A percentile compares a stretch with the other conserved stretches of the same genome.
Conservation (phyloP, 208 protist genomes). For the Leishmania lainsoni region DNA sequence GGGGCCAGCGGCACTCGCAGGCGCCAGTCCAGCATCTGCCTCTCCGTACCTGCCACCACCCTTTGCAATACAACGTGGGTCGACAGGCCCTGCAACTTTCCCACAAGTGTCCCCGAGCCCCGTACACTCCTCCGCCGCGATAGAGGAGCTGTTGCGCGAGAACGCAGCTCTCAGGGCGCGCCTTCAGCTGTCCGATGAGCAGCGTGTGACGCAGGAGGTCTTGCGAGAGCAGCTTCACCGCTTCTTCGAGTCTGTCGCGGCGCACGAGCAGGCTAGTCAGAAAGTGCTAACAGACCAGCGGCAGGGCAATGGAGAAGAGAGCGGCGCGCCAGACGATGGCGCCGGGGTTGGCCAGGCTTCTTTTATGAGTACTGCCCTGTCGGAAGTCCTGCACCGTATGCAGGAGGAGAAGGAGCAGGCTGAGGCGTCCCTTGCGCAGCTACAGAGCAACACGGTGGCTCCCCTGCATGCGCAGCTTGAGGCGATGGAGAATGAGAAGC, state of each 20-base stretch:
- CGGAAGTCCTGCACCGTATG: slow-evolving; percentile 36
- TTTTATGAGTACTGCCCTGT: slow-evolving; percentile 17
- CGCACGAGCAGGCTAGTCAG: slow-evolving; percentile 19
- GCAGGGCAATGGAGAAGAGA: not conserved
- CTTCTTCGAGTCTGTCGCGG: slow-evolving; percentile 60
- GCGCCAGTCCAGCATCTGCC: not conserved
- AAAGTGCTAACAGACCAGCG: slow-evolving; percentile 1
- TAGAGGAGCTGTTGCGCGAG: slow-evolving; percentile 58
- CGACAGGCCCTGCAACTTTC: not conserved
- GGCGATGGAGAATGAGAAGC: slow-evolving; percentile 47
- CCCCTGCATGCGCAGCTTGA: slow-evolving; percentile 57
- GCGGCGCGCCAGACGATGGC: not conserved
- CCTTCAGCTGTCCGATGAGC: slow-evolving; percentile 48
- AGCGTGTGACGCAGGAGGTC: slow-evolving; percentile 60
- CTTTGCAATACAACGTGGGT: not conserved
- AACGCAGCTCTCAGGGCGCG: slow-evolving; percentile 50
- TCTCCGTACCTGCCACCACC: not conserved
- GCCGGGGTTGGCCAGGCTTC: not conserved
- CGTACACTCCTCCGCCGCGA: not conserved
- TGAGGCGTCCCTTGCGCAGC: slow-evolving; percentile 32
- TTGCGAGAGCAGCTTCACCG: slow-evolving; percentile 48
- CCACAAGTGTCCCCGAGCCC: not conserved
- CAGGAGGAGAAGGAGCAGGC: slow-evolving; percentile 43
- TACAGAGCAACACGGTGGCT: slow-evolving; percentile 38
- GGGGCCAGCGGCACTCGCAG: slow-evolving; percentile 7